Evolutionary conservation across 371 early-diverging fungal species (phyloP).

Genomic region (Rhizopus sp.): DNA sequence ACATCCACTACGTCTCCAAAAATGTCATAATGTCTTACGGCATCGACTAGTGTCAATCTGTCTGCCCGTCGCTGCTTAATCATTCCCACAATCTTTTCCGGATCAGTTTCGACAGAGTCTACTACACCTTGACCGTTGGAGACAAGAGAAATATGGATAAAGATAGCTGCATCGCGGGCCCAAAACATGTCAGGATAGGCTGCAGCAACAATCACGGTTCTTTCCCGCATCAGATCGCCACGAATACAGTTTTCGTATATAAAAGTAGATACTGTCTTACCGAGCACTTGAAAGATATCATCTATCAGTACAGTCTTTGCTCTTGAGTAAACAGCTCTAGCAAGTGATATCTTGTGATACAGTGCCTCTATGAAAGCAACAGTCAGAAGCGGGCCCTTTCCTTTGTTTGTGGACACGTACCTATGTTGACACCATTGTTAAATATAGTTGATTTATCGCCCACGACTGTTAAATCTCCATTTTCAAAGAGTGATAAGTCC

Average conservation of each 20-base stretch:
- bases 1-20: conserved; percentile 30
- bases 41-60: not conserved
- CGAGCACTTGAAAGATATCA: conserved; percentile 66
- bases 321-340: conserved; percentile 73
- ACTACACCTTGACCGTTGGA: not conserved
- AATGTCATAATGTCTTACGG: not conserved
- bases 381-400: conserved; percentile 54
- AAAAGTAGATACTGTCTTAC: conserved; percentile 65
- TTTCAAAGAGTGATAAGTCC: conserved; percentile 75
- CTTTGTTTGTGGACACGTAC: not conserved
- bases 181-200: conserved; percentile 71
- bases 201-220: conserved; percentile 80
- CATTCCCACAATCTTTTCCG: conserved; percentile 13
- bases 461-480: conserved; percentile 86
- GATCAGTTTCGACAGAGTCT: conserved; percentile 10
- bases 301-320: conserved; percentile 69
- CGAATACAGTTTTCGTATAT: conserved; percentile 67
- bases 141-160: conserved; percentile 41
- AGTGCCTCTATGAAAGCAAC: conserved; percentile 60
- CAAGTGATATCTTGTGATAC: conserved; percentile 71
- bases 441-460: conserved; percentile 45
- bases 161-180: conserved; percentile 65
- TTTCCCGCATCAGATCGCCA: conserved; percentile 65
- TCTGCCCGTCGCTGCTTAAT: conserved; percentile 13
- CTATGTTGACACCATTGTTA: conserved; percentile 1